A percentile compares a stretch with the other conserved stretches of the same genome.
phyloP scores from a whole-genome alignment of 1,284 basidiomycete species.

The Apiotrichum porosum region DNA sequence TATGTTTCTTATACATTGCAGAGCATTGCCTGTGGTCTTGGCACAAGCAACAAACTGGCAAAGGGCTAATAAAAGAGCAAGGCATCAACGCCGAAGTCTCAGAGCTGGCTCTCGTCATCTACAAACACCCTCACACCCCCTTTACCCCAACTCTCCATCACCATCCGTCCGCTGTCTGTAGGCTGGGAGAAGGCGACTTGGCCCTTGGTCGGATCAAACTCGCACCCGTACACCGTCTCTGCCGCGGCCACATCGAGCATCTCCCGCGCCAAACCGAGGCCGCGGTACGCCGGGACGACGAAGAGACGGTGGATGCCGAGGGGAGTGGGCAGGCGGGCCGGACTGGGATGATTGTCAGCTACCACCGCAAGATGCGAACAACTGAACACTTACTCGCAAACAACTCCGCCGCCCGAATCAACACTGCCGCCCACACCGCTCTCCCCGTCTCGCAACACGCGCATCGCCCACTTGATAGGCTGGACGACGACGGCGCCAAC shows the following conservation, averaged over 20 bases:
- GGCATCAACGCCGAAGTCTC: no score
- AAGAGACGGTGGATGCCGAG: conserved; percentile 52
- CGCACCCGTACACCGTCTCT: conserved; percentile 48
- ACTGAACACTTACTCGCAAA: conserved; percentile 50
- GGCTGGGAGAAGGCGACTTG: conserved; percentile 52
- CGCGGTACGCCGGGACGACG: conserved; percentile 46
- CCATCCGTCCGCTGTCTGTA: conserved; percentile 45
- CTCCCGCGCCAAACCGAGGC: conserved; percentile 32
- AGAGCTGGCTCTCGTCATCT: conserved; percentile 46
- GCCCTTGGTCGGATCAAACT: conserved; percentile 32
- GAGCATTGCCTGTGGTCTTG: no score
- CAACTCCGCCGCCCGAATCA: conserved; percentile 44
- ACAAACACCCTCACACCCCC: conserved; percentile 41
- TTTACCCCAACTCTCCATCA: conserved; percentile 47
- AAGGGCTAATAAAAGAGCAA: no score
- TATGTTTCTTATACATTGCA: no score
- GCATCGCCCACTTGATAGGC: conserved; percentile 47
- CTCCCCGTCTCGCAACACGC: conserved; percentile 28
- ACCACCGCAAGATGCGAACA: background rate
- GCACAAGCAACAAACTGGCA: no score
- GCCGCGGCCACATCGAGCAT: conserved; percentile 44
- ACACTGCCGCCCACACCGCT: conserved; percentile 21
- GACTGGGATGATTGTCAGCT: conserved; percentile 25
- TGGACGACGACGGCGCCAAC: conserved; percentile 48
- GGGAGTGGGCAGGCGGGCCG: conserved; percentile 39